Base-by-base conservation (phyloP, 164 flowering plant genomes). In the Tinospora cordifolia region DNA sequence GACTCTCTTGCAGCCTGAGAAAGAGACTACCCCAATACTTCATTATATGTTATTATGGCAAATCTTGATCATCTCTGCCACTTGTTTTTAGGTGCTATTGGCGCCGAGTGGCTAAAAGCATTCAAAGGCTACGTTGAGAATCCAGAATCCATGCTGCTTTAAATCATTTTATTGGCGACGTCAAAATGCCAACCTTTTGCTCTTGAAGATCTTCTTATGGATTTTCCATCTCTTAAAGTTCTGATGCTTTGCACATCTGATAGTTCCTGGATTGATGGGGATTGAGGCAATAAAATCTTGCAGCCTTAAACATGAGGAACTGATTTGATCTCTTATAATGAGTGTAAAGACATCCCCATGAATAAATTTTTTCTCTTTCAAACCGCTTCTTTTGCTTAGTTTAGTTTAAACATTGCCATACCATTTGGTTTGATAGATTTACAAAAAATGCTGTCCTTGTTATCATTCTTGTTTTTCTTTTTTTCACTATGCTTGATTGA, bases 101-200 rank as follows among this genome's bases (percentile, higher is more conserved):
- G 98, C 54, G 97, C 98, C 0, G 94, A 89, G 76, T 93, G 96
- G 94, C 78, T 93, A 39, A 91, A 89, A 80, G 88, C 94, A 66
- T 91, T 93, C 69, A 93, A 90, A 70, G 90, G 92, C 77, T 93
- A 90, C 82, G 84, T 91, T 12, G 96, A 91, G 80, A 87, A 88
- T 73, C 97, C 97, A 2, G 91, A 88, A 59, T 82, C 94, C 1
- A 91, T 93, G 96, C 71, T 90, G 84, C 88, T 91, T 25, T 93
- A 81, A 78, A 68, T 54, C 63, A 46, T 49, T 51, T 49, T n/a
- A 3, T 24, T 51, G 58, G 19, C 25, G 7, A 8, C 24, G 34
- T n/a, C 34, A 54, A 41, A 44, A 36, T 39, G 41, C n/a, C 14
- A 25, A 24, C 51, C 3, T 17, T 54, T 3, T 54, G 60, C 5